These are phyloP conservation scores for Claviceps paspali DNA, from an alignment of 2,329 filamentous ascomycete genomes.

Conservation along the genomic window DNA sequence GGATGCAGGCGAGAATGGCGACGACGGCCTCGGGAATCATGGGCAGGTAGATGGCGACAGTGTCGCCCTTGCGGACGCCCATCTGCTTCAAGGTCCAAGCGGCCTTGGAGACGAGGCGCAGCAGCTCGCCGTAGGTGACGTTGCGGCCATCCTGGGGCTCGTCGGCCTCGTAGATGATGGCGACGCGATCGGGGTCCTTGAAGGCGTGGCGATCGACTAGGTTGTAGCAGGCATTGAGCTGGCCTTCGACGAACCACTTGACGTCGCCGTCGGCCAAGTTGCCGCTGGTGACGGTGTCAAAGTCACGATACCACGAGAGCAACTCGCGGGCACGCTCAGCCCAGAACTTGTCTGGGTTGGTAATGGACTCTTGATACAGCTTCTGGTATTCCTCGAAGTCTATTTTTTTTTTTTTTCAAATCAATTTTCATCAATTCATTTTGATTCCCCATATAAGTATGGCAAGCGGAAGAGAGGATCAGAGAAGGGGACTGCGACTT, in stretches of 20 bases:
- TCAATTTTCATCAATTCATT: too few species aligned
- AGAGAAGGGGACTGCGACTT: too few species aligned
- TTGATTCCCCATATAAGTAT: too few species aligned
- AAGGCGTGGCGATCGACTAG: slow-evolving; percentile 94
- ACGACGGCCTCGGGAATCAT: slow-evolving; percentile 97
- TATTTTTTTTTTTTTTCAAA: slow-evolving; percentile 23
- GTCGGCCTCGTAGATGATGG: slow-evolving; percentile 98
- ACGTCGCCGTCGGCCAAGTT: slow-evolving; percentile 65
- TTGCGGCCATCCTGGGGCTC: slow-evolving; percentile 75
- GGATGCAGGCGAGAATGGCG: slow-evolving; percentile 76
- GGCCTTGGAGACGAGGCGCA: slow-evolving; percentile 77
- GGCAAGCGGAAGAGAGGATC: too few species aligned
- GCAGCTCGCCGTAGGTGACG: slow-evolving; percentile 84
- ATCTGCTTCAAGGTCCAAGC: slow-evolving; percentile 85
- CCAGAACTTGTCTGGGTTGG: slow-evolving; percentile 83
- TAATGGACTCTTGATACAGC: slow-evolving; percentile 73
- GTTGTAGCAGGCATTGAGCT: slow-evolving; percentile 93
- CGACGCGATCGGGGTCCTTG: slow-evolving; percentile 80
- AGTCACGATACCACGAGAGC: slow-evolving; percentile 79
- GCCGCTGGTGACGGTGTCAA: slow-evolving; percentile 74
- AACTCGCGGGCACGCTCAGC: slow-evolving; percentile 71
- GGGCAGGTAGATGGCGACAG: slow-evolving; percentile 89
- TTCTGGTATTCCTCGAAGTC: slow-evolving; percentile 52
- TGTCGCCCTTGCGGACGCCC: slow-evolving; percentile 94
- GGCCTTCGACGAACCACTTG: slow-evolving; percentile 90